Evolutionary conservation across 192 early-diverging fungal species (phyloP).

Genomic region (Coemansia sp.): DNA sequence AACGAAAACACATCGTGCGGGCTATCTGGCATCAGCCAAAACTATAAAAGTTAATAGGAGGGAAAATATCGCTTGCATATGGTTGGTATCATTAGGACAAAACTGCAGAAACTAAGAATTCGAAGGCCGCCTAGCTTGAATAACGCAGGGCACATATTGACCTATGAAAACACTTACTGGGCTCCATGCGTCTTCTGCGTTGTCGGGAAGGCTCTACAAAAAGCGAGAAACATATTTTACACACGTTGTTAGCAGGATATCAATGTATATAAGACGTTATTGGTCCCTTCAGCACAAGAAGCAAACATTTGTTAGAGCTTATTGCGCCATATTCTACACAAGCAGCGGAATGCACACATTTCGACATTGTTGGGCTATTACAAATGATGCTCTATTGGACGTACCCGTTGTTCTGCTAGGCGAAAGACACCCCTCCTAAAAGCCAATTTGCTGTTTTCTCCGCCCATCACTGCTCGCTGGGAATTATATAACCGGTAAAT

Average conservation of each 20-base stretch:
- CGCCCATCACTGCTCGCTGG: slow-evolving; percentile 64
- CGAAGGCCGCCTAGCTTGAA: not conserved
- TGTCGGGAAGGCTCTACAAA: slow-evolving; percentile 44
- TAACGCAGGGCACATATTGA: not conserved
- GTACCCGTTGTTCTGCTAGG: slow-evolving; percentile 78
- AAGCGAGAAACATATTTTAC: not conserved
- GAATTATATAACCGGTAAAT: not conserved
- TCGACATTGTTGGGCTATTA: not conserved
- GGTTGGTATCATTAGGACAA: not conserved
- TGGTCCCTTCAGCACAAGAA: not conserved
- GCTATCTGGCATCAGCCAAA: slow-evolving; percentile 65
- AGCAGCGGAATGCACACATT: not conserved
- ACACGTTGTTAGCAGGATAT: not conserved
- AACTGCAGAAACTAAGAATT: not conserved
- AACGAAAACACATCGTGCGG: slow-evolving; percentile 83
- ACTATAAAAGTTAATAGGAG: slow-evolving; percentile 33
- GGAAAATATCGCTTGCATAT: slow-evolving; percentile 6
- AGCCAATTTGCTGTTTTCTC: slow-evolving; percentile 82
- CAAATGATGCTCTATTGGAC: not conserved
- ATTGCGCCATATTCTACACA: not conserved
- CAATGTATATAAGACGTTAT: too few relatives aligned
- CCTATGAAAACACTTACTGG: slow-evolving; percentile 29
- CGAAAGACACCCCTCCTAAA: slow-evolving; percentile 87
- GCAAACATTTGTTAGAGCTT: too few relatives aligned
- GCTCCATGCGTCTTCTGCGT: slow-evolving; percentile 51